Percentiles rank a stretch among this genome's conserved stretches.
phyloP scores from a whole-genome alignment of 139 green algal species.

The Chlorella sp. region DNA sequence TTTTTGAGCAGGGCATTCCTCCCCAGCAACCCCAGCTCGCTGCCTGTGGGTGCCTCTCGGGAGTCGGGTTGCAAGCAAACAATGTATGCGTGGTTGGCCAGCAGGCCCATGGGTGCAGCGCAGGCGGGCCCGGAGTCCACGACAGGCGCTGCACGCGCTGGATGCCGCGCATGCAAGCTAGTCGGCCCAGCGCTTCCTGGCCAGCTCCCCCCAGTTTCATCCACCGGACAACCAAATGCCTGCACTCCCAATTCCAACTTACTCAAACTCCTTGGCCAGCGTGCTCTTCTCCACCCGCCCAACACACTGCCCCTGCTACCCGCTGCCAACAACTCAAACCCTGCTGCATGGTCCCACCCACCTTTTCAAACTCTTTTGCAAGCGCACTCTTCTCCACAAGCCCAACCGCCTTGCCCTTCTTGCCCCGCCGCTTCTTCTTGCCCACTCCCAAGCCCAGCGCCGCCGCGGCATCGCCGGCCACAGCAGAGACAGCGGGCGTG shows the following conservation, averaged over 20 bases:
- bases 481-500: not conserved
- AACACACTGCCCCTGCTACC: too few species aligned
- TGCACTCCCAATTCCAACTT: not conserved
- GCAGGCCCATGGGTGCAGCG: too few species aligned
- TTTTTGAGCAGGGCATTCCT: too few species aligned
- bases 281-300: slow-evolving; percentile 27
- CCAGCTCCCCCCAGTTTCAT: too few species aligned
- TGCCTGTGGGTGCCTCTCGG: too few species aligned
- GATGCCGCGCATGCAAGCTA: too few species aligned
- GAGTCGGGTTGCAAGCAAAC: not conserved
- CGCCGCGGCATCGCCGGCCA: not conserved
- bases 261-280: slow-evolving; percentile 23
- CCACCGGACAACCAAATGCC: not conserved
- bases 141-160: too few species aligned
- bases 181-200: too few species aligned
- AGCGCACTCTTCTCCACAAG: slow-evolving; percentile 41
- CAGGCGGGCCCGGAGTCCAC: too few species aligned
- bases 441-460: not conserved
- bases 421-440: slow-evolving; percentile 7
- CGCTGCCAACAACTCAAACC: too few species aligned
- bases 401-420: slow-evolving; percentile 44
- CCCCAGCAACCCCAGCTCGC: too few species aligned
- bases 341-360: too few species aligned
- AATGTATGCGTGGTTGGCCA: not conserved
- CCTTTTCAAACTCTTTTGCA: slow-evolving; percentile 21